phyloP scores from a whole-genome alignment of 768 basidiomycete species.

The Hypsizygus marmoreus region DNA sequence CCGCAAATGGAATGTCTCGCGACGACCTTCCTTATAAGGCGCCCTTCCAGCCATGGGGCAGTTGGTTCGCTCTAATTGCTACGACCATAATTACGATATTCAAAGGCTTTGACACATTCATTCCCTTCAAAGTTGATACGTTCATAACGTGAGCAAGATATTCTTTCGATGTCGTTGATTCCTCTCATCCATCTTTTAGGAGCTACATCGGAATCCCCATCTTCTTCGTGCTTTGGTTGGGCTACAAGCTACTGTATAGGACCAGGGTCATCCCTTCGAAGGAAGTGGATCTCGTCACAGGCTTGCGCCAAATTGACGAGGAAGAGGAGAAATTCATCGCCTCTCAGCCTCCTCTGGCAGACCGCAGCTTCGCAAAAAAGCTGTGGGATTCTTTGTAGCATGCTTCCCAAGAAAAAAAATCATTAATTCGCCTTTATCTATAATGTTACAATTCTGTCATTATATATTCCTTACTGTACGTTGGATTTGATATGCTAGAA shows the following conservation, averaged over 20 bases:
- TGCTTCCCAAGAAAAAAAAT: background rate
- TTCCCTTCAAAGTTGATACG: constrained; percentile 53
- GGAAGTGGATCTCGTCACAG: constrained; percentile 62
- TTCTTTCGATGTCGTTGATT: background rate
- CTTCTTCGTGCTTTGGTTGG: constrained; percentile 41
- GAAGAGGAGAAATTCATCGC: constrained; percentile 56
- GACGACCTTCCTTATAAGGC: constrained; percentile 52
- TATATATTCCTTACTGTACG: too few relatives aligned
- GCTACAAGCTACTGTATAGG: constrained; percentile 40
- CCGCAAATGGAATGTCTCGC: constrained; percentile 41
- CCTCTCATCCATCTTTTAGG: constrained; percentile 29
- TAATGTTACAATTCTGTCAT: background rate
- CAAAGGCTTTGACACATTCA: constrained; percentile 56
- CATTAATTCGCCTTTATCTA: background rate
- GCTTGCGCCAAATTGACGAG: constrained; percentile 60
- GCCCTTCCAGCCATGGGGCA: constrained; percentile 65
- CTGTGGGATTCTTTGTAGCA: constrained; percentile 43
- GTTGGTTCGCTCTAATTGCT: constrained; percentile 57
- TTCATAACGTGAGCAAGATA: constrained; percentile 55
- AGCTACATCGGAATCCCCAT: constrained; percentile 46
- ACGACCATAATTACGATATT: constrained; percentile 57
- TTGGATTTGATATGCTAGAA: too few relatives aligned
- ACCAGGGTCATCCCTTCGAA: constrained; percentile 42
- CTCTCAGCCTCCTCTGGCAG: constrained; percentile 43
- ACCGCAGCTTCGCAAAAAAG: constrained; percentile 25